Evolutionary conservation across 2,329 filamentous ascomycete genomes (phyloP).

Genomic region (Teratosphaeriaceae sp.): DNA sequence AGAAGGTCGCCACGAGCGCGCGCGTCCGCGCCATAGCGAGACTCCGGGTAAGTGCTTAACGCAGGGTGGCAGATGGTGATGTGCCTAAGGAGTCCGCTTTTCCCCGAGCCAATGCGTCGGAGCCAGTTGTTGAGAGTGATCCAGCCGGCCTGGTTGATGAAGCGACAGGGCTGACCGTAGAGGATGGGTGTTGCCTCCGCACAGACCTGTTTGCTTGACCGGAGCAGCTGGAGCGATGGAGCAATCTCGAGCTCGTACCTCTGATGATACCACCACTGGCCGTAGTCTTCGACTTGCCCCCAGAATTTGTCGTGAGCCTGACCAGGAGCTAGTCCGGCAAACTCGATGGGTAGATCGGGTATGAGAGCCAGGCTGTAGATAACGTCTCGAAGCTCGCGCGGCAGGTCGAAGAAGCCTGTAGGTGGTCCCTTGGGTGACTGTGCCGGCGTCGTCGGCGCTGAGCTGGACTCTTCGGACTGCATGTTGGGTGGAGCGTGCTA

Average conservation of each 20-base stretch:
- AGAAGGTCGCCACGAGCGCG: no score
- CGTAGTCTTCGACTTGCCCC: not conserved
- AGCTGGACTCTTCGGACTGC: no score
- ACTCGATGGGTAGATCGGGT: no score
- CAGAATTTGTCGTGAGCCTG: not conserved
- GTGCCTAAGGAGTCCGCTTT: not conserved
- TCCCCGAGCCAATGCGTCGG: not conserved
- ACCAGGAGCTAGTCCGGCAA: conserved; percentile 1
- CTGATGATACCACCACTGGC: not conserved
- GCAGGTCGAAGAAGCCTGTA: no score
- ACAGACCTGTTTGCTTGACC: conserved; percentile 24
- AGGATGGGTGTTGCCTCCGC: conserved; percentile 36
- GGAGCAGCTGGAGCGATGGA: conserved; percentile 4
- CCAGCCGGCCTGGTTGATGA: conserved; percentile 13
- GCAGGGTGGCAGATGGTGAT: not conserved
- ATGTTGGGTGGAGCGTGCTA: no score
- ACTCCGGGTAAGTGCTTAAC: not conserved
- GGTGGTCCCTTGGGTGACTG: no score
- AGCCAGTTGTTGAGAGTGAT: conserved; percentile 3
- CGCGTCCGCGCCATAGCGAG: not conserved
- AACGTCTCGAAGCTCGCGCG: no score
- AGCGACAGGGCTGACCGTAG: conserved; percentile 38
- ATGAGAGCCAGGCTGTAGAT: no score
- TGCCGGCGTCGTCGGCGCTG: no score
- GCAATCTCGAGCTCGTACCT: not conserved